Evolutionary conservation across 495 filamentous ascomycete genomes (phyloP), one percentile per base, ranked within the genome.

Genomic region (Lophium mytilinum): DNA sequence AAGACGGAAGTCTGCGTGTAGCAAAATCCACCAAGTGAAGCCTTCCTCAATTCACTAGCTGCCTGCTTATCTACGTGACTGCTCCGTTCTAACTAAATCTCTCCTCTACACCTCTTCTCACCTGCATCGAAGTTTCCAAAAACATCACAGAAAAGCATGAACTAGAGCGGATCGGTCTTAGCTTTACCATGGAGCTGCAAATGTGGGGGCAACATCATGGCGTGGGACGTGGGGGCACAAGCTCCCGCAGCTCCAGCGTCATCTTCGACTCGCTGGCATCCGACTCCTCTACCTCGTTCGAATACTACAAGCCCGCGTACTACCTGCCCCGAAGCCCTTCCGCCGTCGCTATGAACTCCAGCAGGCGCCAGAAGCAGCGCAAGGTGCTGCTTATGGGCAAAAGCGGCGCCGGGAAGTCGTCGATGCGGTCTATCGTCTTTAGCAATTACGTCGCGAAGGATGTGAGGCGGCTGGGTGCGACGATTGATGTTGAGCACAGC

Each of bases 321-420:
- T 30, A 30, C 30, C 21, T 48, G 17, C 33, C 15, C 15, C 40
- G 11, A 49, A 19, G 7, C 49, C 42, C 19, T 34, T 8, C 33
- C 30, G 18, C 55, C 51, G n/a, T 39, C 60, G 61, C 35, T n/a
- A 72, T 69, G 69, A 69, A 69, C 40, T 58, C 65, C n/a, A 56
- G 55, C 41, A 71, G 70, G 58, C 63, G 71, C n/a, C 71, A 73
- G 53, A 73, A 73, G 67, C 70, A 72, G 60, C 68, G 71, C 50
- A 73, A 73, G 57, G 71, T 73, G 60, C 62, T 73, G 61, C 61
- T 73, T 39, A 73, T 73, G 92, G 93, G 93, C 59, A 96, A 96
- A 75, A 91, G 87, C 60, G 93, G 93, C 56, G 95, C 92, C n/a
- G 93, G 93, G n/a, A 98, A 98, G 71, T 95, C 91, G 34, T 95